phyloP scores from a whole-genome alignment of 495 filamentous ascomycete species.

The Neurospora africana region DNA sequence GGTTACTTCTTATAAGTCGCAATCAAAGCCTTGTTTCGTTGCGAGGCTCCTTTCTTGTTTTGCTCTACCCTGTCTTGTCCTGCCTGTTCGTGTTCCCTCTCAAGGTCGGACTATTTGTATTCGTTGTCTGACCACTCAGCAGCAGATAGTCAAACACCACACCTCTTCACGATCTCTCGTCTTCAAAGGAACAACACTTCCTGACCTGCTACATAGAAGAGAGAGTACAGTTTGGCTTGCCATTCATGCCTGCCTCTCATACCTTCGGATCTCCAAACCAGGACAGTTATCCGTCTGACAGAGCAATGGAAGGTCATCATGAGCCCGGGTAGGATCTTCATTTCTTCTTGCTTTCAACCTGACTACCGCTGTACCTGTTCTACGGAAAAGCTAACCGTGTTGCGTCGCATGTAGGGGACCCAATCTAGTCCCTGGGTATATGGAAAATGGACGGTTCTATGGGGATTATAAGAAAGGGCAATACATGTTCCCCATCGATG shows the following conservation, averaged over 20 bases:
- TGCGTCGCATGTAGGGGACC: neutral
- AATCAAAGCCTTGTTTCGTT: neutral
- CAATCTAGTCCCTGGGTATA: neutral
- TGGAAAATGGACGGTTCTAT: slow-evolving; percentile 3
- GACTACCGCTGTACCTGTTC: neutral
- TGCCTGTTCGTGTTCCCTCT: neutral
- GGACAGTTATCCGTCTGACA: neutral
- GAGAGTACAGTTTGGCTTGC: neutral
- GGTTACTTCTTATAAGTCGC: neutral
- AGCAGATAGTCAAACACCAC: neutral
- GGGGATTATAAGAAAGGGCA: slow-evolving; percentile 45
- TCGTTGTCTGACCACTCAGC: neutral
- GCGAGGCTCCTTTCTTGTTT: neutral
- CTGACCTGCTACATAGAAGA: neutral
- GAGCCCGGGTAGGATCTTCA: neutral
- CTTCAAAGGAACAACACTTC: neutral
- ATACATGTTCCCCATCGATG: slow-evolving; percentile 54
- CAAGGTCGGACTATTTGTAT: neutral
- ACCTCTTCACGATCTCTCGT: neutral
- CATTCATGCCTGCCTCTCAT: neutral
- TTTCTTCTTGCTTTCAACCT: neutral
- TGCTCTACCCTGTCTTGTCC: neutral
- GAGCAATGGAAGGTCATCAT: neutral
- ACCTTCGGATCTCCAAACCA: neutral
- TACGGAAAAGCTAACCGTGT: neutral